A percentile compares a stretch with the other conserved stretches of the same genome.
phyloP scores from a whole-genome alignment of 2,329 filamentous ascomycete species.

The Onygena corvina region DNA sequence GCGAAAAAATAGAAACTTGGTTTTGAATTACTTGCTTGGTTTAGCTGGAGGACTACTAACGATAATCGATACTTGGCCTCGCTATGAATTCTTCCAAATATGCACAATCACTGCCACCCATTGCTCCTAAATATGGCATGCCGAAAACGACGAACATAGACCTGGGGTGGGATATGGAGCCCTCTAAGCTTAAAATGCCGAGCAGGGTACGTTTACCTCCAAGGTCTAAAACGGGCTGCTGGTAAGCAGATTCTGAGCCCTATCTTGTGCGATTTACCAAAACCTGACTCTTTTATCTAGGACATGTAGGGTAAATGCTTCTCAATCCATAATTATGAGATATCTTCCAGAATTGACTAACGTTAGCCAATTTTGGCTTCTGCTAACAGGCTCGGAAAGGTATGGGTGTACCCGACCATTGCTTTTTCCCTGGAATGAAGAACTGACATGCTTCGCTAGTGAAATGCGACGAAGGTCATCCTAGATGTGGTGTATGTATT shows the following conservation, averaged over 20 bases:
- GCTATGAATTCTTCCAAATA: conserved; percentile 29
- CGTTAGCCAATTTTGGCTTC: conserved; percentile 1
- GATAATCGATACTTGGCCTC: conserved; percentile 14
- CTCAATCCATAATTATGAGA: neutral
- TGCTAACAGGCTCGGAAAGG: conserved; percentile 24
- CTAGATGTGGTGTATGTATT: conserved; percentile 41
- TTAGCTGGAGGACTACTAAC: too few relatives aligned
- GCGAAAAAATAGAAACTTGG: too few relatives aligned
- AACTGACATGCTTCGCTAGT: conserved; percentile 24
- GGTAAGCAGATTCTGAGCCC: conserved; percentile 27
- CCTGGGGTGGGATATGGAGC: conserved; percentile 23
- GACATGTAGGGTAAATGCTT: conserved; percentile 33
- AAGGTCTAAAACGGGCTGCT: conserved; percentile 44
- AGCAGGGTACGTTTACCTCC: conserved; percentile 40
- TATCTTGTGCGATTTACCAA: conserved; percentile 5
- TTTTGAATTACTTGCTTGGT: too few relatives aligned
- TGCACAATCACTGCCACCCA: conserved; percentile 31
- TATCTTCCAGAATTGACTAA: conserved; percentile 1
- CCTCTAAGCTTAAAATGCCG: conserved; percentile 24
- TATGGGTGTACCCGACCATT: conserved; percentile 16
- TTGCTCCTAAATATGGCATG: conserved; percentile 35
- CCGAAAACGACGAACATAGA: conserved; percentile 23
- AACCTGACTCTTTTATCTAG: conserved; percentile 21
- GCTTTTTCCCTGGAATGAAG: neutral
- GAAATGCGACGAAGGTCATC: conserved; percentile 47